Evolutionary conservation across 371 early-diverging fungal species (phyloP), one percentile per base, ranked within the genome.

Genomic region (Mucor lusitanicus): DNA sequence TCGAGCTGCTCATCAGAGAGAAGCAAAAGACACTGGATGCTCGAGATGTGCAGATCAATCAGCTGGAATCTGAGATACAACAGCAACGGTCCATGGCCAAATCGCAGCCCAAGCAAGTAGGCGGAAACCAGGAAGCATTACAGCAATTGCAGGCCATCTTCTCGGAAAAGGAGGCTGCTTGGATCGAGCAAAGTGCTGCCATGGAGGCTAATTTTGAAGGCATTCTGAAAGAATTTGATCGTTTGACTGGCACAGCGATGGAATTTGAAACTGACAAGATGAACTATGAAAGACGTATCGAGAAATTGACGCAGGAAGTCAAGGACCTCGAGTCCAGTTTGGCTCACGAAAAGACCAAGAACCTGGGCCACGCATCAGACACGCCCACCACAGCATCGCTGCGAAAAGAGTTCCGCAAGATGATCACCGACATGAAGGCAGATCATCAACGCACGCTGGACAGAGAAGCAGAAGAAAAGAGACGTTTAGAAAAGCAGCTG

Each of bases 381-480:
- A 75, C 76, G 9, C 65, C 80, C 0, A 82, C 88, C 0, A 89
- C 90, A 0, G 82, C 88, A 2, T 80, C 87, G 0, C 62, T 89
- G 48, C 73, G 90, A 25, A 86, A 81, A 63, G 90, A 89, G 48
- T 89, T 89, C 61, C 72, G 87, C 58, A 73, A 82, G 12, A 82
- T 87, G 67, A 84, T 88, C 63, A 75, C 62, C n/a, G 85, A 87
- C 37, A 67, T 86, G 60, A 83, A 86, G 55, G 59, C 72, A 7
- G 88, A 89, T 30, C 88, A 89, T 53, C 84, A 86, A 61, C 79
- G 78, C 57, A 63, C 75, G 1, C 59, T 88, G 7, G 80, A 84
- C 11, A 75, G 82, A 42, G 88, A 87, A 65, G 77, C 74, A 2
- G 79, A 83, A 13, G 90, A 89, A 72, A 80, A 80, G 63, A 78